Percentiles rank a stretch among this genome's conserved stretches.
Conservation (phyloP, 1,284 basidiomycete genomes). For the Fomitopsis palustris region DNA sequence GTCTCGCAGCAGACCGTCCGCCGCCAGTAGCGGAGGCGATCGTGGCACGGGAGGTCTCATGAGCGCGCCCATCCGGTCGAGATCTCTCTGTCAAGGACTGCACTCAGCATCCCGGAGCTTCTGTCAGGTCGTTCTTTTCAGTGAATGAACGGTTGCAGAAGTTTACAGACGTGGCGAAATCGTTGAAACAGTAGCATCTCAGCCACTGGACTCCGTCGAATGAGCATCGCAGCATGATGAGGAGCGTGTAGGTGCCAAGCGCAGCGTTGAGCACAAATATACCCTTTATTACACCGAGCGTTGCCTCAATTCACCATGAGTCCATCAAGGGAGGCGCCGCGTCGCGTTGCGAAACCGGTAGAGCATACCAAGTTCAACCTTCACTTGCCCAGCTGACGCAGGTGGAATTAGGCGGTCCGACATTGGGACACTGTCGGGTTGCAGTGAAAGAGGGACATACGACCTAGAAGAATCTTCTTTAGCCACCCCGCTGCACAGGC, state of each 20-base stretch:
- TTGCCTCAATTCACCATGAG: slow-evolving; percentile 93
- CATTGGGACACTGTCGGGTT: slow-evolving; percentile 87
- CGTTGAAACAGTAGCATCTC: slow-evolving; percentile 98
- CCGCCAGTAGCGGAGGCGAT: too few relatives aligned
- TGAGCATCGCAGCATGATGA: slow-evolving; percentile 92
- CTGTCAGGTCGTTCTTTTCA: slow-evolving; percentile 3
- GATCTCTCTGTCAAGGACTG: too few relatives aligned
- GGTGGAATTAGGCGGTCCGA: slow-evolving; percentile 90
- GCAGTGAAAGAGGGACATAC: slow-evolving; percentile 63
- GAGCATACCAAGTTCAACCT: slow-evolving; percentile 67
- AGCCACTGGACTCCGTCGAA: slow-evolving; percentile 41
- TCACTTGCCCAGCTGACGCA: slow-evolving; percentile 50
- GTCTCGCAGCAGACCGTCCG: too few relatives aligned
- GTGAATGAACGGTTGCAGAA: slow-evolving; percentile 54
- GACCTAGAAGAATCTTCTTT: too few relatives aligned
- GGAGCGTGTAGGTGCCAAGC: slow-evolving; percentile 92
- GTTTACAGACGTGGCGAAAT: slow-evolving; percentile 94
- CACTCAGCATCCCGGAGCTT: too few relatives aligned
- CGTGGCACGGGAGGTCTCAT: too few relatives aligned
- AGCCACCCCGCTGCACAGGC: slow-evolving; percentile 84
- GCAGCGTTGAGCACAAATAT: slow-evolving; percentile 97
- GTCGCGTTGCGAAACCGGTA: slow-evolving; percentile 85
- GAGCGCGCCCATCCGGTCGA: slow-evolving; percentile 99
- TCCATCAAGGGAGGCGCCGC: slow-evolving; percentile 95
- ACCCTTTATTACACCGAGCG: slow-evolving; percentile 77